These are phyloP conservation scores for Chlamydomonas schloesseri DNA, from an alignment of 139 green algal genomes.

Conservation along the genomic window DNA sequence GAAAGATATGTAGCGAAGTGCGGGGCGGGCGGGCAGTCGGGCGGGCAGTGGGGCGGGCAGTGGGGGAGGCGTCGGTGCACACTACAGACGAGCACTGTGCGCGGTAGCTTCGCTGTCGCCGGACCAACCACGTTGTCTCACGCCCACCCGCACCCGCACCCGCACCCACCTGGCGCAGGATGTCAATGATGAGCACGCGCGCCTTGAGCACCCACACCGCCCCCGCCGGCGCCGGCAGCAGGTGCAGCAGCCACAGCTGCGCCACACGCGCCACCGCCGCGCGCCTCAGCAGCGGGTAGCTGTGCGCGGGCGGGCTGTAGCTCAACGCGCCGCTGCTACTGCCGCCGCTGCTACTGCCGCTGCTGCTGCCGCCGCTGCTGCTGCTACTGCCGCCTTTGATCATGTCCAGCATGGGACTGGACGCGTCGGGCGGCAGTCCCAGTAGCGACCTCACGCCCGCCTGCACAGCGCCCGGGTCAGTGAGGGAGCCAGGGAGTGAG, in stretches of 20 bases:
- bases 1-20: too few species aligned
- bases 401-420: too few species aligned
- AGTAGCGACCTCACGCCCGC: too few species aligned
- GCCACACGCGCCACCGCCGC: neutral
- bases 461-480: too few species aligned
- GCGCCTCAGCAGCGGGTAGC: conserved; percentile 30
- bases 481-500: too few species aligned
- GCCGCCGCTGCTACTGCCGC: neutral
- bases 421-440: too few species aligned
- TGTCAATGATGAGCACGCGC: neutral
- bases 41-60: too few species aligned
- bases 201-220: neutral
- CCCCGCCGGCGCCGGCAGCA: neutral
- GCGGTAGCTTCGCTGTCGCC: too few species aligned
- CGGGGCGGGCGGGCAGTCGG: too few species aligned
- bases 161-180: conserved; percentile 5
- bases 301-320: neutral
- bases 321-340: neutral
- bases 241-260: conserved; percentile 23
- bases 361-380: neutral
- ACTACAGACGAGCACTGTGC: too few species aligned
- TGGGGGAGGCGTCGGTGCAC: too few species aligned
- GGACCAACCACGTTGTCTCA: neutral
- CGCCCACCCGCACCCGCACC: neutral
- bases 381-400: neutral